Evolutionary conservation across 2,329 filamentous ascomycete genomes (phyloP).

Genomic region (Blastomyces silverae): DNA sequence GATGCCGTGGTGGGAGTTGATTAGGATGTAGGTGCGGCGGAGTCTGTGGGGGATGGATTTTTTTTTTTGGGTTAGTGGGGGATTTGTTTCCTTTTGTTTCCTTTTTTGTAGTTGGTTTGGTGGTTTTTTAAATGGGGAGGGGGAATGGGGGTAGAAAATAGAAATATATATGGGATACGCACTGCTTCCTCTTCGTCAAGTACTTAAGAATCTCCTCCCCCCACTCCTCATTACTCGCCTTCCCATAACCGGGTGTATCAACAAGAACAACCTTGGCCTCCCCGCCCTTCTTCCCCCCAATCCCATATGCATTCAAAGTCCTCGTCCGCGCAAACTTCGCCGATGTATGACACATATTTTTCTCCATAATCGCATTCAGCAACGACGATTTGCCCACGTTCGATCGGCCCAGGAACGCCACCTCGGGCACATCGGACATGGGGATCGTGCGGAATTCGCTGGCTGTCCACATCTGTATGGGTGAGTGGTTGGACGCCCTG

Average conservation of each 20-base stretch:
- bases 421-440: constrained; percentile 49
- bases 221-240: constrained; percentile 56
- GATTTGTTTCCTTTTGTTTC: neutral
- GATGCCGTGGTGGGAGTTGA: constrained; percentile 58
- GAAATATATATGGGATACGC: constrained; percentile 23
- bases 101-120: too few species aligned
- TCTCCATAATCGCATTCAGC: constrained; percentile 56
- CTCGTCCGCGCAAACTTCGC: constrained; percentile 56
- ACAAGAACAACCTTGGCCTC: constrained; percentile 52
- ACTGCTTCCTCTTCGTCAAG: constrained; percentile 55
- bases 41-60: constrained; percentile 35
- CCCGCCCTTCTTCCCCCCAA: constrained; percentile 46
- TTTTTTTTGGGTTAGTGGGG: neutral
- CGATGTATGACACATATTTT: constrained; percentile 50
- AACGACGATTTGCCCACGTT: constrained; percentile 65
- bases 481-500: constrained; percentile 41
- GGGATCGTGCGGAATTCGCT: constrained; percentile 56
- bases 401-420: constrained; percentile 61
- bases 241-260: constrained; percentile 67
- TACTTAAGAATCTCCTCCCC: constrained; percentile 64
- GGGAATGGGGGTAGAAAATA: too few species aligned
- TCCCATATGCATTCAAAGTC: constrained; percentile 60
- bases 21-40: constrained; percentile 56
- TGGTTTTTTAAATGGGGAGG: too few species aligned
- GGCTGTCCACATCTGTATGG: constrained; percentile 54